Evolutionary conservation across 176 grass and related monocot genomes (phyloP), one percentile per base, ranked within the genome.

Genomic region (Stipa capillata): DNA sequence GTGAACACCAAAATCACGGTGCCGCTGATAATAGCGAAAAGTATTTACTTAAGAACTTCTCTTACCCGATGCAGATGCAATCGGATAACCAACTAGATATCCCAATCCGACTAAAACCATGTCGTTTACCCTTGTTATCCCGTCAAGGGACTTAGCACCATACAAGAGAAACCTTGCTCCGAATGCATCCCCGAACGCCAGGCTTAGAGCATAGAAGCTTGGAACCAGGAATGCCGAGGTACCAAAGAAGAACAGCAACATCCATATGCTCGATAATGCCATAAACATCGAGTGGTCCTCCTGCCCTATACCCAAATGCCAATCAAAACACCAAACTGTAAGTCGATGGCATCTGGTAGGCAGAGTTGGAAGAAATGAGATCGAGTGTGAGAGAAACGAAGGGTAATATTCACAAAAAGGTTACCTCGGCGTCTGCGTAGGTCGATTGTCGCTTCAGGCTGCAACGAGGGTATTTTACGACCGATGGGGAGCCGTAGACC

Each of bases 361-460:
- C n/a, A 13, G 13, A 21, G 9, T 3, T 50, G 13, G 29, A 72
- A 23, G 20, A 10, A 63, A 39, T 9, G 12, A 76, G 49, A 29
- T 74, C 3, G 12, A 25, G 32, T 34, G 12, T 7, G n/a, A 40
- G 47, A 67, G 34, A 55, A 27, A 23, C 93, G 62, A 88, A 97
- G n/a, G 32, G 1, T 12, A 0, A 34, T 37, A 24, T n/a, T 76
- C 25, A n/a, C 16, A 36, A 18, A 66, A 63, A 77, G 49, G 21
- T 91, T 87, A 95, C 96, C 92, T 95, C 92, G 35, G 92, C 96
- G 17, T 99, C 96, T 0, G 92, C 92, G 32, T 95, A 99, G 0
- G 96, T 94, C 0, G 86, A 93, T 13, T 93, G 96, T 2, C 87
- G 72, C 63, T 74, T 99, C 74, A 99, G 85, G 83, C 96, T 99